Base-by-base conservation (phyloP, 495 filamentous ascomycete species). In the Penicillium macrosclerotiorum region DNA sequence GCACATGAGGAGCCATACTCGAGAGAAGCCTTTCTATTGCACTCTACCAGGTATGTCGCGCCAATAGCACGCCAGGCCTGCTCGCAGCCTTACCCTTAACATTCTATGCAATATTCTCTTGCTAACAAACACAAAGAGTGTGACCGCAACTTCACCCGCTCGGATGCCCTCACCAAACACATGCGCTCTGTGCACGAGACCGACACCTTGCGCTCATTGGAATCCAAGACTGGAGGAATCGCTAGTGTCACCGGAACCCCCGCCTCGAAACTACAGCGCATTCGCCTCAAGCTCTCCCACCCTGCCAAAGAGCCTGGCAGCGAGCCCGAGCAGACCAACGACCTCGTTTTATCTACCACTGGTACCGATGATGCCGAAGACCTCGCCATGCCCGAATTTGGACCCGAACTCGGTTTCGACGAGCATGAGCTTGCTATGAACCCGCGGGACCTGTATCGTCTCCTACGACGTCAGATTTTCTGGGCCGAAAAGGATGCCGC, bases 131-230 rank as follows among this genome's bases (percentile, higher is more conserved):
- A 32, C 12, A 31, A 55, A 95, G 93, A 98, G 79, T 98, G 93
- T 68, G 94, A 98, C 61, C 88, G 92, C 57, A 89, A 90, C 42
- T 98, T 98, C 60, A 98, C 93, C 7, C 83, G 93, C 45, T 97
- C 93, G 22, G 93, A 98, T 62, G 93, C 93, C 16, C 82, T 98
- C 0, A 90, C 93, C 5, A 98, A 98, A 63, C 93, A 98, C 64
- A 96, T 96, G 89, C 86, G 93, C 62, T 97, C 93, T 23, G 93
- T 98, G 22, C 93, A 98, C 68, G 94, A 98, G 67, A 96, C 90
- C 27, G 94, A 97, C 66, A 86, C 89, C 4, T 75, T 95, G 4
- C 85, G 90, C 5, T 88, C 88, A 5, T 86, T 85, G n/a, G 90
- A 94, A 58, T 84, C 89, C 4, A 85, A 92, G 14, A 85, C 59